These are phyloP conservation scores for Myxozyma sirexii DNA, from an alignment of 805 yeast genomes.

Conservation along the genomic window DNA sequence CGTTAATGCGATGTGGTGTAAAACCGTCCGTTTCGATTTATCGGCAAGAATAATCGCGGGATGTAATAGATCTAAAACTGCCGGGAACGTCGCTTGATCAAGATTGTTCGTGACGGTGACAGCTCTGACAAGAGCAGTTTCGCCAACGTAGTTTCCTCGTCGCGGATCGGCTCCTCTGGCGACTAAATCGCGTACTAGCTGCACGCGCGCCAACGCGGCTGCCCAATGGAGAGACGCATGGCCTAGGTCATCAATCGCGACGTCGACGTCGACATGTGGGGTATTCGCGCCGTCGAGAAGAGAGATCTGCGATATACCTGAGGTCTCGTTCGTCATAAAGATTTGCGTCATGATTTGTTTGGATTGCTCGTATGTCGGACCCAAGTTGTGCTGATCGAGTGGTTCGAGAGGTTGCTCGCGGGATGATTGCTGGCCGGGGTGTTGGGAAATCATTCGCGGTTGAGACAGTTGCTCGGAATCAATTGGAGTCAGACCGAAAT, in stretches of 20 bases:
- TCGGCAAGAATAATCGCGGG: constrained; percentile 72
- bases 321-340: constrained; percentile 50
- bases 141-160: constrained; percentile 80
- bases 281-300: constrained; percentile 36
- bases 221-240: constrained; percentile 97
- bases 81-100: constrained; percentile 74
- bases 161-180: constrained; percentile 66
- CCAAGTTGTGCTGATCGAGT: constrained; percentile 35
- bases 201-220: constrained; percentile 78
- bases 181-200: constrained; percentile 70
- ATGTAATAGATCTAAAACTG: constrained; percentile 68
- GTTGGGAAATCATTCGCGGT: neutral
- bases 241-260: constrained; percentile 90
- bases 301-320: constrained; percentile 41
- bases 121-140: constrained; percentile 82
- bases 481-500: neutral
- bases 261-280: constrained; percentile 62
- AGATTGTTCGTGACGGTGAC: constrained; percentile 81
- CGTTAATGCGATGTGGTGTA: constrained; percentile 83
- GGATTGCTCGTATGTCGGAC: constrained; percentile 46
- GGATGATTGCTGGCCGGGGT: neutral
- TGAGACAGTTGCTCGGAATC: neutral
- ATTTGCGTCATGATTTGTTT: constrained; percentile 54
- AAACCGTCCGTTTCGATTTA: constrained; percentile 70
- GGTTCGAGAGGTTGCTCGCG: constrained; percentile 22